These are phyloP conservation scores for Termitomyces sp. DNA, from an alignment of 768 basidiomycete genomes.

Conservation along the genomic window DNA sequence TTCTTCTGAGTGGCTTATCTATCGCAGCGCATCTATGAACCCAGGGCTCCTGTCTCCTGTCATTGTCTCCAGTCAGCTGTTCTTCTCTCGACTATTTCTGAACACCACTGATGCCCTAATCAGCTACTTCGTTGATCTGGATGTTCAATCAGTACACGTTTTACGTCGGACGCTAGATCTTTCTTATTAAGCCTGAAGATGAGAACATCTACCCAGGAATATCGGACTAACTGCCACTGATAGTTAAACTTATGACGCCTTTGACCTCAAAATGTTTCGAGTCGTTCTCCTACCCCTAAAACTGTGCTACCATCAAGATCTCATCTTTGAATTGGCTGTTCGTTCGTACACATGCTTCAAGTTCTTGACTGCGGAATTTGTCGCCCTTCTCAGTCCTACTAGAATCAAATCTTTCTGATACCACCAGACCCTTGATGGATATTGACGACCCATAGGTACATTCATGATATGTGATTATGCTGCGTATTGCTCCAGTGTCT, in stretches of 20 bases:
- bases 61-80: constrained; percentile 75
- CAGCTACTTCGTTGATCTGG: constrained; percentile 72
- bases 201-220: not conserved
- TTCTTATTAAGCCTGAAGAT: not conserved
- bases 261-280: not conserved
- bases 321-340: not conserved
- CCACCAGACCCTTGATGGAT: not conserved
- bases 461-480: not conserved
- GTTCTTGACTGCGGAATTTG: not conserved
- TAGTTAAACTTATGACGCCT: not conserved
- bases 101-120: constrained; percentile 10
- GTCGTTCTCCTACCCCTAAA: not conserved
- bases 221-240: not conserved
- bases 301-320: not conserved
- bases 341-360: not conserved
- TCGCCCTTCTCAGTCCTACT: not conserved
- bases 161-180: constrained; percentile 46
- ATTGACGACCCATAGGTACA: too few species aligned
- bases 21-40: constrained; percentile 61
- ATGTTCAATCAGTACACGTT: constrained; percentile 81
- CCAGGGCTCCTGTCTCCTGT: constrained; percentile 64
- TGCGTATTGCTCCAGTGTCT: not conserved
- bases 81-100: not conserved
- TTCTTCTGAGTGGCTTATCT: constrained; percentile 78
- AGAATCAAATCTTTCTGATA: not conserved